phyloP scores from a whole-genome alignment of 139 green algal genomes.

The Picochlorum sp. region DNA sequence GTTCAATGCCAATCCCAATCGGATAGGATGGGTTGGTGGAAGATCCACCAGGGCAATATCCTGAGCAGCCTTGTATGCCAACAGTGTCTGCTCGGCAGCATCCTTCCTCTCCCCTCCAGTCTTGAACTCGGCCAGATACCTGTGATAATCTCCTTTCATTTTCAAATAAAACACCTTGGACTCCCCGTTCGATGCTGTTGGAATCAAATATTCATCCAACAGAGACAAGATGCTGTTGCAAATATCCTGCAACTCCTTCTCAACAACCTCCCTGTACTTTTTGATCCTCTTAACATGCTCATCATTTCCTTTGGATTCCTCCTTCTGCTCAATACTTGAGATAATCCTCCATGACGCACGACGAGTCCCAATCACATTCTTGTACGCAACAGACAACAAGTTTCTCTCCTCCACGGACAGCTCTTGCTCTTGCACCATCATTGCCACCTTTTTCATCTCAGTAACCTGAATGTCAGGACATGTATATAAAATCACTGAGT shows the following conservation, averaged over 20 bases:
- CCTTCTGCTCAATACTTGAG: constrained; percentile 98
- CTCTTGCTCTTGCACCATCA: constrained; percentile 85
- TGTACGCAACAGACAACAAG: constrained; percentile 96
- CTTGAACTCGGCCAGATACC: constrained; percentile 98
- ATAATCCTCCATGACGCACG: constrained; percentile 96
- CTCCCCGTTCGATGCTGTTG: constrained; percentile 82
- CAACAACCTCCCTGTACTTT: constrained; percentile 82
- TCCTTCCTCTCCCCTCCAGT: constrained; percentile 80
- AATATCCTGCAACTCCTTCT: constrained; percentile 84
- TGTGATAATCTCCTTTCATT: constrained; percentile 92
- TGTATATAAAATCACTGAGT: not conserved
- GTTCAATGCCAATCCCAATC: constrained; percentile 95
- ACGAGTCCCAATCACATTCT: constrained; percentile 96
- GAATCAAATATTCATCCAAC: constrained; percentile 94
- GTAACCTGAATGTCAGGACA: constrained; percentile 38
- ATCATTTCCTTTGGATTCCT: constrained; percentile 96
- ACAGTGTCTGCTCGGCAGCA: constrained; percentile 88
- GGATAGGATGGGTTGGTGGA: constrained; percentile 93
- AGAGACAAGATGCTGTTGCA: constrained; percentile 82
- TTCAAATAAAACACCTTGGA: constrained; percentile 99
- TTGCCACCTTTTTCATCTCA: constrained; percentile 94
- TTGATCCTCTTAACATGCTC: constrained; percentile 89
- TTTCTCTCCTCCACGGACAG: constrained; percentile 97
- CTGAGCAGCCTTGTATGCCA: constrained; percentile 94
- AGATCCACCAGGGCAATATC: constrained; percentile 94